Evolutionary conservation across 2,329 filamentous ascomycete genomes (phyloP), one percentile per base, ranked within the genome.

Genomic region (Aspergillus tamarii): DNA sequence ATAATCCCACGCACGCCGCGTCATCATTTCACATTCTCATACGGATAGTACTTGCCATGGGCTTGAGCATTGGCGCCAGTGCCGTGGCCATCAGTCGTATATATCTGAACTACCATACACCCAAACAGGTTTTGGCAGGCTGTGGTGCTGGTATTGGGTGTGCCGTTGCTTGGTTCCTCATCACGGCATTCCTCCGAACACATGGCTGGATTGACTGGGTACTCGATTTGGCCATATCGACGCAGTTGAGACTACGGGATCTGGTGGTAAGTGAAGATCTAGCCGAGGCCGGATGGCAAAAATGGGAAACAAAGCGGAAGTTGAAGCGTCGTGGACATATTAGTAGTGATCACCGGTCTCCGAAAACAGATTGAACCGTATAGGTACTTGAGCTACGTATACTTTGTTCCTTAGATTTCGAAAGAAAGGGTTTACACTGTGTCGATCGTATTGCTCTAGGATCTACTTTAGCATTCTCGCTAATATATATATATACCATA

Each of bases 21-120:
- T 79, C 79, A 8, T 72, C 74, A 16, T 69, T 72, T 10, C 76
- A 73, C 14, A 72, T 78, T 61, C 70, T 81, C 41, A 87, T 93
- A 74, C 86, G 94, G 59, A 72, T 85, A 26, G 76, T 83, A 2
- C 74, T 91, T 3, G 84, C 86, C 48, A 75, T 87, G 3, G 83
- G 86, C 2, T 88, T 87, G 41, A 81, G 90, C 50, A 79, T 80
- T 2, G 83, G 88, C 61, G 91, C 92, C 0, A 85, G 80, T 0
- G 81, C 85, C 10, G 93, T 97, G 7, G 91, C 94, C 23, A 88
- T 87, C 78, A 97, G 93, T 73, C 86, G 95, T 60, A 86, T 96
- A 52, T 99, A 99, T 75, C 83, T 99, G 66, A 93, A 89, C 77
- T 99, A 99, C 76, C 95, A 99, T 79, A 97, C 94, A 0, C 84